Percentiles rank a stretch among this genome's conserved stretches.
These are phyloP conservation scores for Fusarium illudens DNA, from an alignment of 2,329 filamentous ascomycete genomes.

Conservation along the genomic window DNA sequence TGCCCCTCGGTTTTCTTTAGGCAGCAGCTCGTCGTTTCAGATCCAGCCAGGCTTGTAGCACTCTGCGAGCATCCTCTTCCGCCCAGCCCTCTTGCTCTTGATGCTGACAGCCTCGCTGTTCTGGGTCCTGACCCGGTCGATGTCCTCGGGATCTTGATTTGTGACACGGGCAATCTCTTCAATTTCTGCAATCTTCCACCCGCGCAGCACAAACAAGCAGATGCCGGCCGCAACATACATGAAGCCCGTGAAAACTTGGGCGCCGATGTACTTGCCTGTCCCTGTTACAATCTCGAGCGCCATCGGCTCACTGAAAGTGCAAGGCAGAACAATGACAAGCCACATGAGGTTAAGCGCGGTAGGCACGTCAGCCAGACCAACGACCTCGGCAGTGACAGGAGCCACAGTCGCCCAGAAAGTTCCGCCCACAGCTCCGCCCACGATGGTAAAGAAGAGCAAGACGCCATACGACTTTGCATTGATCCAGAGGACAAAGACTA, in stretches of 20 bases:
- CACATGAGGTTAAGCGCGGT: constrained; percentile 75
- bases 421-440: constrained; percentile 76
- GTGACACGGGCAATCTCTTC: constrained; percentile 45
- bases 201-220: constrained; percentile 46
- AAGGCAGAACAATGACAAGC: constrained; percentile 74
- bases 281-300: constrained; percentile 62
- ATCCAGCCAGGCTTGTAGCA: constrained; percentile 44
- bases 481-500: constrained; percentile 77
- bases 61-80: constrained; percentile 46
- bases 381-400: constrained; percentile 77
- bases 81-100: constrained; percentile 42
- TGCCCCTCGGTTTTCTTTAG: neutral
- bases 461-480: constrained; percentile 70
- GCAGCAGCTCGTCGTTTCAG: constrained; percentile 15
- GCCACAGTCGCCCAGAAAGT: constrained; percentile 75
- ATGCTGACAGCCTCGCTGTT: constrained; percentile 43
- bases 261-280: constrained; percentile 58
- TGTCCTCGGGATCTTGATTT: constrained; percentile 42
- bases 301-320: constrained; percentile 73
- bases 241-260: constrained; percentile 67
- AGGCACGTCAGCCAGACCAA: constrained; percentile 74
- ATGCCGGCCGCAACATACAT: constrained; percentile 63
- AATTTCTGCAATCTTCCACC: constrained; percentile 51
- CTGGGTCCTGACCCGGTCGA: constrained; percentile 44
- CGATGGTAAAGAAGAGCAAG: constrained; percentile 74